phyloP scores from a whole-genome alignment of 2,329 filamentous ascomycete genomes.

The Teratosphaeria pseudoeucalypti region DNA sequence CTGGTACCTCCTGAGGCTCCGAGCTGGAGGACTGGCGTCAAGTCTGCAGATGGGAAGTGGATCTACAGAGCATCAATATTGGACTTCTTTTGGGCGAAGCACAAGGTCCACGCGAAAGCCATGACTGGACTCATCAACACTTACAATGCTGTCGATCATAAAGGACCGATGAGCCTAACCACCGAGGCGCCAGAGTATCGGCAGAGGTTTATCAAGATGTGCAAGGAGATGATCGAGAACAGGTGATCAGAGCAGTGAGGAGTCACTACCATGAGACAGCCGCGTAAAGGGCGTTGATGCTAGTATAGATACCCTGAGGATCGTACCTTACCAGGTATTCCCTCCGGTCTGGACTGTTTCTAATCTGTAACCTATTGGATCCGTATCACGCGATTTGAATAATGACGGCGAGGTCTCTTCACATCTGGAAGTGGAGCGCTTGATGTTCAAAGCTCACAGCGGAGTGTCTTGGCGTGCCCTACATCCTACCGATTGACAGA shows the following conservation, averaged over 20 bases:
- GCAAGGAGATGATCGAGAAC: constrained; percentile 35
- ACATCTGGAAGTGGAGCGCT: no score
- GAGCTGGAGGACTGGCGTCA: constrained; percentile 52
- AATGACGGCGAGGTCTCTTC: no score
- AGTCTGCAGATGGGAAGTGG: constrained; percentile 53
- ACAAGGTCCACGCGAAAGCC: constrained; percentile 54
- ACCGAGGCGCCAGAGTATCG: constrained; percentile 59
- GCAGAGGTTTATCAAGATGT: constrained; percentile 44
- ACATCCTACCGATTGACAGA: no score
- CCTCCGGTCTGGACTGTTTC: background rate
- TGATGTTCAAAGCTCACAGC: no score
- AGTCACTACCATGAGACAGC: background rate
- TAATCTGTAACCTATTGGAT: no score
- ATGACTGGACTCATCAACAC: constrained; percentile 52
- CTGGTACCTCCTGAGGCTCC: constrained; percentile 21
- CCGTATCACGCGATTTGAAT: no score
- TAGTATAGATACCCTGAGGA: background rate
- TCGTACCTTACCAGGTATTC: background rate
- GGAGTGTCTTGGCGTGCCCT: no score
- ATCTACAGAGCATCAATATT: constrained; percentile 57
- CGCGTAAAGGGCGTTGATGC: background rate
- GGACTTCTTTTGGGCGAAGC: constrained; percentile 72
- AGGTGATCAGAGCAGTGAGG: background rate
- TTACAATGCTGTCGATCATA: constrained; percentile 48
- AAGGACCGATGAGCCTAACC: constrained; percentile 67